These are phyloP conservation scores for Nigrograna mackinnonii DNA, from an alignment of 2,329 filamentous ascomycete genomes.

Conservation along the genomic window DNA sequence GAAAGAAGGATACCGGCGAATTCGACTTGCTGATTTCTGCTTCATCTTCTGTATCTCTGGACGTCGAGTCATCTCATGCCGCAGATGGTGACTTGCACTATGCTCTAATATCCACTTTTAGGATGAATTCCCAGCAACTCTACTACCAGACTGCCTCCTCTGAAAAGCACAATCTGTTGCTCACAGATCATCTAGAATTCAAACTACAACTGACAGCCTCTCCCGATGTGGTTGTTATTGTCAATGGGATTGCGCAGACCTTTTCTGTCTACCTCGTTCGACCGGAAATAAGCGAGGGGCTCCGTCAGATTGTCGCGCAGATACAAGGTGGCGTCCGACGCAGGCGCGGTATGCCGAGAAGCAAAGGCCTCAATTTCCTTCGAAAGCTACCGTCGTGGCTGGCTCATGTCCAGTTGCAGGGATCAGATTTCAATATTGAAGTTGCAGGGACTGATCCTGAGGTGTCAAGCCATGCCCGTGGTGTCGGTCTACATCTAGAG, in stretches of 20 bases:
- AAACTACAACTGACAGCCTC: slow-evolving; percentile 84
- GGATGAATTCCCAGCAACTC: slow-evolving; percentile 82
- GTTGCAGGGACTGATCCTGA: slow-evolving; percentile 84
- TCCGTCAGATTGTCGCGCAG: slow-evolving; percentile 88
- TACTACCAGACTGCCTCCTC: slow-evolving; percentile 92
- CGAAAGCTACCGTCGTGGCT: slow-evolving; percentile 84
- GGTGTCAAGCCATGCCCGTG: slow-evolving; percentile 80
- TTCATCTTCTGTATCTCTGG: slow-evolving; percentile 89
- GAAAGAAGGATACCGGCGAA: slow-evolving; percentile 67
- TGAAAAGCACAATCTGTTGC: slow-evolving; percentile 81
- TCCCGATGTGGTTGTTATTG: slow-evolving; percentile 81
- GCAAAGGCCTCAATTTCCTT: slow-evolving; percentile 62
- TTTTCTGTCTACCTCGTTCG: slow-evolving; percentile 89
- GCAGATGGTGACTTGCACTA: slow-evolving; percentile 84
- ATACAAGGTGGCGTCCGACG: slow-evolving; percentile 58
- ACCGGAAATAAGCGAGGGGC: slow-evolving; percentile 87
- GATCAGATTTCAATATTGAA: slow-evolving; percentile 86
- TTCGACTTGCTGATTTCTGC: slow-evolving; percentile 96
- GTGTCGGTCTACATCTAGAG: slow-evolving; percentile 83
- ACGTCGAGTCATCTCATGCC: slow-evolving; percentile 95
- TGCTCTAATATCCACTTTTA: slow-evolving; percentile 77
- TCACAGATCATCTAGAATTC: slow-evolving; percentile 85
- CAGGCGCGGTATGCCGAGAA: slow-evolving; percentile 43
- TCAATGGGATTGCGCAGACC: slow-evolving; percentile 79
- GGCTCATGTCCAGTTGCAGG: slow-evolving; percentile 79